Percentiles rank a stretch among this genome's conserved stretches.
Conservation (phyloP, 805 yeast genomes). For the Candida lessepsii region DNA sequence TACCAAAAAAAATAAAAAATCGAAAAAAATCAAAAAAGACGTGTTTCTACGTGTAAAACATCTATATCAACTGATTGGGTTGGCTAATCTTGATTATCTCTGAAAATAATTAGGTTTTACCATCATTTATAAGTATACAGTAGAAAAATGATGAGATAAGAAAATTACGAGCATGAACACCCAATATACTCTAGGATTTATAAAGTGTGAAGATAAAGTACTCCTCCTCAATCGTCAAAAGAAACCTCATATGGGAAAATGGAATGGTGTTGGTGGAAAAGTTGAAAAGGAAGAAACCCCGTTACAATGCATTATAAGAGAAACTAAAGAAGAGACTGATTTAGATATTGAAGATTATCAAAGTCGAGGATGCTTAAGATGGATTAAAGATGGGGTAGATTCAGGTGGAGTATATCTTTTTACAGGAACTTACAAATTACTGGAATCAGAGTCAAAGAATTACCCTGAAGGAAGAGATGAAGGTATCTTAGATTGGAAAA, state of each 20-base stretch:
- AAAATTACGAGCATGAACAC: neutral
- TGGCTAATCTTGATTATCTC: neutral
- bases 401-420: constrained; percentile 40
- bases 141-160: neutral
- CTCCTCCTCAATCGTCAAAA: constrained; percentile 41
- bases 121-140: too few relatives aligned
- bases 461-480: constrained; percentile 27
- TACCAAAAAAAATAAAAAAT: neutral
- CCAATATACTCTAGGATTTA: constrained; percentile 27
- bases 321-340: constrained; percentile 43
- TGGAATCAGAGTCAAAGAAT: constrained; percentile 17
- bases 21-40: constrained; percentile 1
- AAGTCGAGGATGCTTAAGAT: constrained; percentile 35
- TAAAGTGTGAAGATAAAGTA: constrained; percentile 29
- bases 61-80: neutral
- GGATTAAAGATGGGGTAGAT: constrained; percentile 28
- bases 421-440: constrained; percentile 30
- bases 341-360: constrained; percentile 26
- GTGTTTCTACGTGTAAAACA: neutral
- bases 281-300: constrained; percentile 35
- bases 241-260: constrained; percentile 47
- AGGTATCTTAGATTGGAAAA: constrained; percentile 45
- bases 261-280: constrained; percentile 50
- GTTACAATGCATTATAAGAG: constrained; percentile 39
- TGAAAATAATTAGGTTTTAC: too few relatives aligned